Percentiles rank a stretch among this genome's conserved stretches.
Evolutionary conservation across 441 rosid species (phyloP).

Genomic region (Kokia cookei): DNA sequence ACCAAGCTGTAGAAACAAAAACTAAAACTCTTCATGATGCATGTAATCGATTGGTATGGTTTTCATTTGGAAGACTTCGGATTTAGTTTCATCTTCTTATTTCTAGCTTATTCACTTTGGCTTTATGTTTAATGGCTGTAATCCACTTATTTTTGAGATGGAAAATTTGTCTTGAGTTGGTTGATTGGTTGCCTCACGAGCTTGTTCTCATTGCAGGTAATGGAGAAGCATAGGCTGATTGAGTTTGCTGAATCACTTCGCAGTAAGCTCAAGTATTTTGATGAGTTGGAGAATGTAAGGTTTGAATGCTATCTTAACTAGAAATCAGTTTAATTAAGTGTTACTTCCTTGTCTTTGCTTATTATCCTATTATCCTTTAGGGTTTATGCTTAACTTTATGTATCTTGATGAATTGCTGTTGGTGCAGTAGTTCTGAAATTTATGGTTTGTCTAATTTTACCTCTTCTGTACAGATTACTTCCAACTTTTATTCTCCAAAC

Average conservation of each 20-base stretch:
- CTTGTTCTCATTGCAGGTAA: slow-evolving; percentile 39
- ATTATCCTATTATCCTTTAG: not conserved
- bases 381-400: not conserved
- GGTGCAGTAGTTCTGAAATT: not conserved
- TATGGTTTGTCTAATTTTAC: slow-evolving; percentile 9
- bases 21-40: slow-evolving; percentile 99
- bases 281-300: slow-evolving; percentile 99
- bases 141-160: not conserved
- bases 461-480: slow-evolving; percentile 57
- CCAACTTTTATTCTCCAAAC: slow-evolving; percentile 80
- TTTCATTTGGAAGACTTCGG: slow-evolving; percentile 6
- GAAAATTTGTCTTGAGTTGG: slow-evolving; percentile 14
- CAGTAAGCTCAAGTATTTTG: slow-evolving; percentile 91
- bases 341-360: not conserved
- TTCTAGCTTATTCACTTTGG: not conserved
- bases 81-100: slow-evolving; percentile 1
- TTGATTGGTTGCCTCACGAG: not conserved
- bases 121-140: not conserved
- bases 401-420: not conserved
- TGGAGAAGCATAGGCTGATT: slow-evolving; percentile 85
- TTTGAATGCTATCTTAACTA: slow-evolving; percentile 40
- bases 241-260: slow-evolving; percentile 94
- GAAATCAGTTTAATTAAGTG: slow-evolving; percentile 8
- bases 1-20: slow-evolving; percentile 91
- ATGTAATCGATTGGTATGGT: slow-evolving; percentile 80